Base-by-base conservation (phyloP, 495 filamentous ascomycete species). In the Alectoria sarmentosa region DNA sequence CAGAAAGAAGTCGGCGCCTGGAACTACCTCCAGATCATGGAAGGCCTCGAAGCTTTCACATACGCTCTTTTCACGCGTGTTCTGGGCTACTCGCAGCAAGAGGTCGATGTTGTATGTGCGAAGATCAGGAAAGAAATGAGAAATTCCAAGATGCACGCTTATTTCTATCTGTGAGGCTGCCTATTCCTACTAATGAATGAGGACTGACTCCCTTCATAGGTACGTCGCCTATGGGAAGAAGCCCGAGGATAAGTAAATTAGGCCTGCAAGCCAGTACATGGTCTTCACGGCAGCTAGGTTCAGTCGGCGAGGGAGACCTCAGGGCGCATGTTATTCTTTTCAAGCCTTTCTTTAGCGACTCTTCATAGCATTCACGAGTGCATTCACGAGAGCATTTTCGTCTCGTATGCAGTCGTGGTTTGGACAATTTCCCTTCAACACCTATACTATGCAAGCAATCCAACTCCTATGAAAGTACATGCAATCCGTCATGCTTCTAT, bases 101-200 rank as follows among this genome's bases (percentile, higher is more conserved):
- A 88, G 65, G 77, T 82, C 23, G 78, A 85, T 66, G 75, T 81
- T 19, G 77, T 87, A 58, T 74, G 84, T 9, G 77, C 76, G 23
- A 74, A 82, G 9, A 78, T 86, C 1, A 76, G 82, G 23, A 78
- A 76, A 26, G 82, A 82, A 44, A 62, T 88, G 65, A 74, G 77
- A 49, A 78, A 85, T 65, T 73, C 75, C 2, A 74, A 70, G 19
- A 73, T 82, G 28, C 83, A 87, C 69, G 72, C 62, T n/a, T 79
- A 58, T 21, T 66, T 58, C 42, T 10, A 49, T 49, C 19, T 66
- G 60, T 66, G 19, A 66, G 64, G 17, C 21, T 41, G 1, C 15
- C 3, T 8, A 3, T 34, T 14, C 10, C 11, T 19, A 30, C 3
- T 46, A 13, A 21, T 0, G 5, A 26, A 17, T 26, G 41, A 23